phyloP scores from a whole-genome alignment of 148 eudicot genomes.

The Chenopodium berlandieri region DNA sequence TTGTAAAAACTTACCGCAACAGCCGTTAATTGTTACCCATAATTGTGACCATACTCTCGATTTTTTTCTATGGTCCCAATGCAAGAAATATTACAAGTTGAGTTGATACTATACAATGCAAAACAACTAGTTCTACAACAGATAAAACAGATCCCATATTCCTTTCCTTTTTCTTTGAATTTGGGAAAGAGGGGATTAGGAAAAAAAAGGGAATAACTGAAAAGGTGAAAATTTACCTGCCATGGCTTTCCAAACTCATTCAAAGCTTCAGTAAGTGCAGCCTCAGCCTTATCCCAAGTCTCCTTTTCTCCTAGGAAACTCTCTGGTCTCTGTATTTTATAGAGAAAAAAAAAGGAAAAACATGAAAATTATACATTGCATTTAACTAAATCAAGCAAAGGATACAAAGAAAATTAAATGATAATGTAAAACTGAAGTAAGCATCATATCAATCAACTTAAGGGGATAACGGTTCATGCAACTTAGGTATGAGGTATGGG shows the following conservation, averaged over 20 bases:
- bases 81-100: neutral
- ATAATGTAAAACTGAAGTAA: neutral
- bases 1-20: too few relatives aligned
- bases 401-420: neutral
- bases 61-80: neutral
- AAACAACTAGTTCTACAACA: neutral
- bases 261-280: constrained; percentile 83
- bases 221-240: constrained; percentile 54
- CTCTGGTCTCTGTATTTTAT: constrained; percentile 75
- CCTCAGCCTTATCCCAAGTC: constrained; percentile 92
- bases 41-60: too few relatives aligned
- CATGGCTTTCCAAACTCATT: constrained; percentile 90
- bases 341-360: neutral
- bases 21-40: too few relatives aligned
- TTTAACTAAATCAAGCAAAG: neutral
- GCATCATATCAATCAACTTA: neutral
- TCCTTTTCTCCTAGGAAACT: constrained; percentile 80
- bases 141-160: neutral
- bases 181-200: too few relatives aligned
- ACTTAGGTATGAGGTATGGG: too few relatives aligned
- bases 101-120: too few relatives aligned
- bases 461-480: neutral
- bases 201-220: neutral
- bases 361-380: neutral
- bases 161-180: neutral